Base-by-base conservation (phyloP, 805 yeast genomes). In the Lipomyces yamanashiensis region DNA sequence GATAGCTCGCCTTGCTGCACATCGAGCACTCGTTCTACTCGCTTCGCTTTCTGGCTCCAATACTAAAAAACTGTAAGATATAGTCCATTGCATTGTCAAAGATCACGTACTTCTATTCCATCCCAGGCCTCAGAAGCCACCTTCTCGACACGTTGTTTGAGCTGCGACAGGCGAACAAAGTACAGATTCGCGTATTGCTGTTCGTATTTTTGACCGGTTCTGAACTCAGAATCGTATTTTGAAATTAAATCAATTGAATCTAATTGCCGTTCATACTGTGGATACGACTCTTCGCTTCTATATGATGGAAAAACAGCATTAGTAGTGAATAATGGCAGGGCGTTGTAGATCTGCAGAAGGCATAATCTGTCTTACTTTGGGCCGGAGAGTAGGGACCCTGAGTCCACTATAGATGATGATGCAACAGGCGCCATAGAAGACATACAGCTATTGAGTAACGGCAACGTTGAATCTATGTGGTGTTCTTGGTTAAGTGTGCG, bases 181-280 rank as follows among this genome's bases (percentile, higher is more conserved):
- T 88, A 88, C 40, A 87, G 74, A 28, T 80, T 76, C 37, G 86
- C 86, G 69, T 81, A 88, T 72, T 88, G 93, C 39, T 78, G 78
- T 33, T 76, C 79, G 66, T 85, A 87, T 7, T 80, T 54, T 37
- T 45, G 41, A 28, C 47, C 47, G 17, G 57, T 47, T 8, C 40
- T 17, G n/a, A 65, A 55, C 7, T 52, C 53, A 3, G 55, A 39
- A 50, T 62, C 57, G 51, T 58, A 59, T 41, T 66, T 50, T 17
- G 41, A 44, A n/a, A 66, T 41, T 19, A 43, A 48, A 6, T 21
- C 19, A 17, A 39, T 15, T n/a, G 45, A 12, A 17, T 37, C 40
- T 9, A n/a, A 10, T 34, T 21, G 43, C 43, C 67, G 54, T 28
- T 44, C 51, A 49, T 40, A 55, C 7, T 13, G n/a, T 6, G 67